Evolutionary conservation across 495 filamentous ascomycete species (phyloP), one percentile per base, ranked within the genome.

Genomic region (Gamarada debralockiae): DNA sequence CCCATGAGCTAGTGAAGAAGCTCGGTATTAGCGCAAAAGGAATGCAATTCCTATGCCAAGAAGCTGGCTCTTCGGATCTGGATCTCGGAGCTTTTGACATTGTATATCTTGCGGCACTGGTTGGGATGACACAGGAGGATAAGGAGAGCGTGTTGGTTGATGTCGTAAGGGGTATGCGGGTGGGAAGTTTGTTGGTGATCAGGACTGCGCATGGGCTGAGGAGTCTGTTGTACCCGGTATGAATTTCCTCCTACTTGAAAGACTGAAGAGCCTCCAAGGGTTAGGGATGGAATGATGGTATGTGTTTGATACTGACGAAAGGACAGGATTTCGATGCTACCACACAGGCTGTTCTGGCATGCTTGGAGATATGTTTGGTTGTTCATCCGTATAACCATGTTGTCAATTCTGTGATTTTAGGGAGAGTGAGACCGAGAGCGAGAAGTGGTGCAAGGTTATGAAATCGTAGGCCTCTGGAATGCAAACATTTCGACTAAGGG

Each of bases 21-120:
- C 55, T 72, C 8, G 68, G 68, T 10, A 24, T n/a, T 9, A 40
- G 47, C 3, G 50, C 47, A 1, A 46, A 48, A 8, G 53, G 40
- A 10, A 62, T 73, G 63, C 39, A 55, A 5, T 69, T 72, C 25
- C 54, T 65, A 27, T 64, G 63, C 23, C 50, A 53, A 0, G 67
- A 67, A 38, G 70, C 66, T 3, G 23, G 15, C 2, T 15, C 36
- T 1, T 33, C 20, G n/a, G 37, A 15, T 10, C 9, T 10, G 57
- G 40, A 24, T 55, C 14, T 24, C 3, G 7, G 8, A 6, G 24
- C 24, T 24, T 43, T 29, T 21, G 67, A 76, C 44, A 68, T 76
- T 2, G 71, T 78, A 0, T 75, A 63, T 52, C 50, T 78, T 5
- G 74, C 74, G 4, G 73, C 72, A 13, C 58, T 78, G 0, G 74